Base-by-base conservation (phyloP, 1,139 yeast species). In the Pichia sp. region DNA sequence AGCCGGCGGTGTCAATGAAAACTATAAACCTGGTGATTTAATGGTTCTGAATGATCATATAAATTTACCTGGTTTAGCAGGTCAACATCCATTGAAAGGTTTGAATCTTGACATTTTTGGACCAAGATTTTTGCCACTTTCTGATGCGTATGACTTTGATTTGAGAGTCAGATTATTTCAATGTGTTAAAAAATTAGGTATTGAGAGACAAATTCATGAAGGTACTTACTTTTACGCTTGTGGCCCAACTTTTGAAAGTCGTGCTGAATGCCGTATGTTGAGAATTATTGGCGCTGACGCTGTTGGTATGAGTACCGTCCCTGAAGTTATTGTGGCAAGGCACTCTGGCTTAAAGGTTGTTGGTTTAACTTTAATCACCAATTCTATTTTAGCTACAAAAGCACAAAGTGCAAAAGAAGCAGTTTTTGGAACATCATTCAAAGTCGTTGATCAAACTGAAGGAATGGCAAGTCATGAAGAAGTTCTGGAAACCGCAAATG, bases 231-330 rank as follows among this genome's bases (percentile, higher is more conserved):
- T 79, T 43, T 90, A 78, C 65, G 96, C 85, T 6, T 79, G 94
- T 3, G 98, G 98, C 0, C 97, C 98, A 3, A 87, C 97, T 1
- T 92, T 84, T 64, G 98, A 92, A 68, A 79, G 90, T 8, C 74
- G 97, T 58, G 96, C 97, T 0, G 97, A 92, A 67, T 85, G 85
- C n/a, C 73, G 96, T 51, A 74, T 82, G 74, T 71, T 90, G 42
- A 69, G 80, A 53, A 59, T 71, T 12, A 58, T 85, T 42, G 97
- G 97, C 8, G 97, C 89, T 43, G 97, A 92, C 66, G 87, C 95
- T 0, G 97, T 90, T 7, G 98, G 98, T 4, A 92, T 92, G 98
- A 85, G 96, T 51, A 92, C 97, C 0, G 97, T 90, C 34, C 97
- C 98, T 0, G 98, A 92, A 66, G 95, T 88, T 2, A 79, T 89